Conservation (phyloP, 495 filamentous ascomycete species). For the Bathelium albidoporum region DNA sequence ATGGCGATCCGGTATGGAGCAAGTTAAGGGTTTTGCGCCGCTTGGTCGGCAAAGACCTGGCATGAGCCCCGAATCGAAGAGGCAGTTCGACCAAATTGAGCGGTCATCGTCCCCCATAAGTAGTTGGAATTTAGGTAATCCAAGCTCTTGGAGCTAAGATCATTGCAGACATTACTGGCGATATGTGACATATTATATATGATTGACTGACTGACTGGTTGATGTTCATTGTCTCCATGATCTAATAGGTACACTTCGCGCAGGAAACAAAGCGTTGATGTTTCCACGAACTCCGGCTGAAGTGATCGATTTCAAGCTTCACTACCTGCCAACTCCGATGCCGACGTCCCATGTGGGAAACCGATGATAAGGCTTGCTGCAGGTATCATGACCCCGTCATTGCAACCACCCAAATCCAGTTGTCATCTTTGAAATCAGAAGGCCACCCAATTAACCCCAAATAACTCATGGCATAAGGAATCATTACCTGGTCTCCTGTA, state of each 20-base stretch:
- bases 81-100: no score
- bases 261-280: not conserved
- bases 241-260: not conserved
- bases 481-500: conserved; percentile 5
- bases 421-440: not conserved
- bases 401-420: not conserved
- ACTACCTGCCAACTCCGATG: not conserved
- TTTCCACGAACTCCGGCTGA: not conserved
- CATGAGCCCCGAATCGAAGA: no score
- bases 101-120: no score
- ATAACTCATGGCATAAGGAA: no score
- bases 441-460: no score
- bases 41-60: not conserved
- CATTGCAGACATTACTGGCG: no score
- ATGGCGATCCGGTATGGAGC: conserved; percentile 54
- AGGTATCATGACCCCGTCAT: not conserved
- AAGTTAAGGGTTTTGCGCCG: conserved; percentile 34
- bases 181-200: no score
- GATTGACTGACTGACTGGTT: not conserved
- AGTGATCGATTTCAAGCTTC: not conserved
- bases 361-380: not conserved
- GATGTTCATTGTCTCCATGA: not conserved
- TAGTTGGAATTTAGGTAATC: no score
- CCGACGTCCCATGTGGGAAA: not conserved
- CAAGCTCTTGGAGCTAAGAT: no score